Evolutionary conservation across 2,329 filamentous ascomycete species (phyloP).

Genomic region (Westerdykella ornata): DNA sequence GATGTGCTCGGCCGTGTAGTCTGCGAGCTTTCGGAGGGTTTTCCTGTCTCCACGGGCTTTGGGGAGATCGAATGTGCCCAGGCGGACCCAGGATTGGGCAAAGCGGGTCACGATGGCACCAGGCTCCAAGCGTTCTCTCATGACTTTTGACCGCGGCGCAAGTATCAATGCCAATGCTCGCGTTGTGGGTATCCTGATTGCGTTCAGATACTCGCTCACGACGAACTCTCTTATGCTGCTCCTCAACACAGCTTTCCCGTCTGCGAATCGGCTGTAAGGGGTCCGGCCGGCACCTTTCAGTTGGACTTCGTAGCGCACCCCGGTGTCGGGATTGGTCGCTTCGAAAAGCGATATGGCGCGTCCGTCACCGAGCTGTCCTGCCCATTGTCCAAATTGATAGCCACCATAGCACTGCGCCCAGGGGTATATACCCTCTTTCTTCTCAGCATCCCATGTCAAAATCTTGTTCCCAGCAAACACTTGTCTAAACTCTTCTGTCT

Average conservation of each 20-base stretch:
- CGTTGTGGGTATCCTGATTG: slow-evolving; percentile 78
- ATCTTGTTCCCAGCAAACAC: slow-evolving; percentile 78
- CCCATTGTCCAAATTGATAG: slow-evolving; percentile 68
- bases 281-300: slow-evolving; percentile 91
- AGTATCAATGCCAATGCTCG: slow-evolving; percentile 77
- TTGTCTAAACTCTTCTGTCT: slow-evolving; percentile 66
- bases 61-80: slow-evolving; percentile 95
- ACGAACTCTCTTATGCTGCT: slow-evolving; percentile 93
- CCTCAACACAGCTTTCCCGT: slow-evolving; percentile 86
- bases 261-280: slow-evolving; percentile 92
- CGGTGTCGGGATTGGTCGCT: slow-evolving; percentile 64
- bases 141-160: slow-evolving; percentile 63
- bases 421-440: slow-evolving; percentile 65
- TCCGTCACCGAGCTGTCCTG: slow-evolving; percentile 90
- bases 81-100: slow-evolving; percentile 81
- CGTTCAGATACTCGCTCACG: slow-evolving; percentile 82
- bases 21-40: slow-evolving; percentile 66
- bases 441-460: slow-evolving; percentile 65
- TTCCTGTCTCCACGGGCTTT: slow-evolving; percentile 72
- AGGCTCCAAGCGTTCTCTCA: slow-evolving; percentile 75
- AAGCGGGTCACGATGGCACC: slow-evolving; percentile 90
- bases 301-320: slow-evolving; percentile 79
- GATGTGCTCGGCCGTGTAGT: slow-evolving; percentile 81
- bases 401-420: slow-evolving; percentile 99
- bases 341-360: slow-evolving; percentile 93